Percentiles rank a stretch among this genome's conserved stretches.
Conservation (phyloP, 805 yeast genomes). For the Scheffersomyces stipitis region DNA sequence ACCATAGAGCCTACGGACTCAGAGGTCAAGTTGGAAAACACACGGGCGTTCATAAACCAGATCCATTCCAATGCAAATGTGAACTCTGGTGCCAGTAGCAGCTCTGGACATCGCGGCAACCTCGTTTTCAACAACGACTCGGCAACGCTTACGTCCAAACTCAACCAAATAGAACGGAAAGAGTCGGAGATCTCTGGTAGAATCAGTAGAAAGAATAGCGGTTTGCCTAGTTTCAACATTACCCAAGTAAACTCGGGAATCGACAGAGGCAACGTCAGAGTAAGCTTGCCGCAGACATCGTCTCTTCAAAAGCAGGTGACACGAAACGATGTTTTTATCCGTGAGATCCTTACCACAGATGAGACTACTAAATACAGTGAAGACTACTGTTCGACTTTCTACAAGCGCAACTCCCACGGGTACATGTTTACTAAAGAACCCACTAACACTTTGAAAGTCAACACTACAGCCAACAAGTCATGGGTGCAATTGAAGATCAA, state of each 20-base stretch:
- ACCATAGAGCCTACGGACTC: background rate
- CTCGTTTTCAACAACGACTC: background rate
- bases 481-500: constrained; percentile 27
- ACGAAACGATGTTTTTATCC: constrained; percentile 3
- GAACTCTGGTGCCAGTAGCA: background rate
- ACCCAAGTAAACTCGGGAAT: background rate
- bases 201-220: background rate
- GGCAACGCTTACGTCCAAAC: background rate
- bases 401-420: constrained; percentile 31
- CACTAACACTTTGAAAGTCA: constrained; percentile 26
- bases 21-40: background rate
- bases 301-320: background rate
- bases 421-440: constrained; percentile 38
- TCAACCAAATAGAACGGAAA: constrained; percentile 1
- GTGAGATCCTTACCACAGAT: constrained; percentile 5
- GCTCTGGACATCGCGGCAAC: no score
- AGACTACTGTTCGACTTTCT: constrained; percentile 32
- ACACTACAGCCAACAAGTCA: constrained; percentile 20
- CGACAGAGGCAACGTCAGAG: constrained; percentile 4
- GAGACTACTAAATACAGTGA: constrained; percentile 12
- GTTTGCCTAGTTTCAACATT: background rate
- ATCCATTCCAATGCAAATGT: background rate
- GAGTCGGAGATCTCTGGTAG: background rate
- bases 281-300: background rate
- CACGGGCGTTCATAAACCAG: background rate